phyloP scores from a whole-genome alignment of 208 protist species.

The Porcisia deanei region DNA sequence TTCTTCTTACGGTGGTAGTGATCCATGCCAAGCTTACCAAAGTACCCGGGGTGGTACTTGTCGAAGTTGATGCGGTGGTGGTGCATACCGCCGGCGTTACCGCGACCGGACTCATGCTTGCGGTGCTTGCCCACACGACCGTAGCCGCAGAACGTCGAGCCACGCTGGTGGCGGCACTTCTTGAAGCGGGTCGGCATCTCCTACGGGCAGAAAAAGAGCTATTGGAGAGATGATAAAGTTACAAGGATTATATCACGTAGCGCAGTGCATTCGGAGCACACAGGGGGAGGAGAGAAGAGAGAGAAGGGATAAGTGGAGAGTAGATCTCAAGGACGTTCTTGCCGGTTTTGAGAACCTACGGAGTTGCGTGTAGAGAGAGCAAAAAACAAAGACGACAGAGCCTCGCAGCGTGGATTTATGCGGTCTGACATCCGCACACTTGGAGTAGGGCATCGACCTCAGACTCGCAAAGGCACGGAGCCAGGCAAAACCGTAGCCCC shows the following conservation, averaged over 20 bases:
- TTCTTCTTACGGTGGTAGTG: slow-evolving; percentile 96
- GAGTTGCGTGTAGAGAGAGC: too few species aligned
- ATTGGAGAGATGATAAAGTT: too few species aligned
- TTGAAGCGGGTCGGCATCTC: slow-evolving; percentile 91
- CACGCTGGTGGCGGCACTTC: slow-evolving; percentile 94
- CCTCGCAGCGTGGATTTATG: not conserved
- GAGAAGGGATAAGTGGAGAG: not conserved
- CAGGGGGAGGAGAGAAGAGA: not conserved
- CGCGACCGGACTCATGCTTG: slow-evolving; percentile 99
- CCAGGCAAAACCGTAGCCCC: not conserved
- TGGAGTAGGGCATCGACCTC: not conserved
- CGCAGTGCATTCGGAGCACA: not conserved
- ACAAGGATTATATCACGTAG: not conserved
- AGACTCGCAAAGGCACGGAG: not conserved
- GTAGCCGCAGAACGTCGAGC: slow-evolving; percentile 92
- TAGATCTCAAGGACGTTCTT: too few species aligned
- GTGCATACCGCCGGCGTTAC: slow-evolving; percentile 99
- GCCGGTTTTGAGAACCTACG: too few species aligned
- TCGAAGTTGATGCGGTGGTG: slow-evolving; percentile 99
- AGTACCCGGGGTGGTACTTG: slow-evolving; percentile 99
- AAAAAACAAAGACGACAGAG: not conserved
- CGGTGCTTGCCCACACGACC: slow-evolving; percentile 98
- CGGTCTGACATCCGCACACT: not conserved
- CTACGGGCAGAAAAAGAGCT: too few species aligned
- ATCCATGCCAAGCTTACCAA: slow-evolving; percentile 99